Evolutionary conservation across 2,329 filamentous ascomycete genomes (phyloP), one percentile per base, ranked within the genome.

Genomic region (Diaporthe eres): DNA sequence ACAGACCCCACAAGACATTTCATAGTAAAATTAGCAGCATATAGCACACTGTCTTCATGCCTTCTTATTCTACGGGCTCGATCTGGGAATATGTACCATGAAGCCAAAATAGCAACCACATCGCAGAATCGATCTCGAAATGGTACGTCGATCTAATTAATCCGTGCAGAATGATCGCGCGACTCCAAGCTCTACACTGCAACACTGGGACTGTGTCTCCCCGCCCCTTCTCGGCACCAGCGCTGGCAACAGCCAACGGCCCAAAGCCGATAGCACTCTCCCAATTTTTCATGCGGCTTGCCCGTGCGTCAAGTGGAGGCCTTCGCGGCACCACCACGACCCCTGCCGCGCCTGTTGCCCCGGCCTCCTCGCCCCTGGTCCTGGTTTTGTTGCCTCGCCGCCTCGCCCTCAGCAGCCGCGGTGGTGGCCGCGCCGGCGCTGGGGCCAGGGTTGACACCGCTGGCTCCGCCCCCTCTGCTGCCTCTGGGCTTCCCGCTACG

Each of bases 401-500:
- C 51, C 19, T 75, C 76, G 9, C 61, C 47, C 15, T 72, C 67
- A 19, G 51, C 42, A 68, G 28, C 60, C n/a, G 60, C 51, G 17
- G 34, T 39, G 37, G 17, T 19, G n/a, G 49, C 49, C 9, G 22
- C 8, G 9, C 22, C 51, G n/a, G 65, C 49, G 25, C 39, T 47
- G 12, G 57, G 31, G 28, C 28, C 13, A 8, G 58, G 42, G 19
- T 67, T 68, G 5, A 31, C 63, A 9, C 74, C 71, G 10, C 77
- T 77, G 31, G 75, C 55, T 37, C 73, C 61, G 34, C 77, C 76
- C 2, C 53, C 74, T n/a, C 75, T 53, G 12, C 73, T 75, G 3
- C 76, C 67, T 58, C 57, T 72, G 17, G 74, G 57, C 72, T 77
- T 77, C 19, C 74, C 65, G 53, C 76, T 75, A 58, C 75, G 74